Evolutionary conservation across 139 green algal species (phyloP).

Genomic region (Chlamydomonas incerta): DNA sequence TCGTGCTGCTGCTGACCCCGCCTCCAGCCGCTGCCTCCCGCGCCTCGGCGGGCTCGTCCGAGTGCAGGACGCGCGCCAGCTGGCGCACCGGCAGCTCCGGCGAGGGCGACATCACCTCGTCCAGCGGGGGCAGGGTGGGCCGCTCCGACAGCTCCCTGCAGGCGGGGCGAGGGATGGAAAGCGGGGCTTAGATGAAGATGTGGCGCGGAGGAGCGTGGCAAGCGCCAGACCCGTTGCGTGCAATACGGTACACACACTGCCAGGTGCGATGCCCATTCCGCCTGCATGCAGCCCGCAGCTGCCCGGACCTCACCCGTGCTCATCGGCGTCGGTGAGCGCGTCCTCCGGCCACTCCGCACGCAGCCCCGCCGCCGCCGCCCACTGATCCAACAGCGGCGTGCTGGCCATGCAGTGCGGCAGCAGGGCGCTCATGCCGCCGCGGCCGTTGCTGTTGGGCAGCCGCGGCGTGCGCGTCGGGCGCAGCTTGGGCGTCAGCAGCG

Average conservation of each 20-base stretch:
- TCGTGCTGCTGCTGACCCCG: too few species aligned
- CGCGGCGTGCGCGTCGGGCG: slow-evolving; percentile 20
- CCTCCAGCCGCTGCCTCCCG: background rate
- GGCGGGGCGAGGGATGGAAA: too few species aligned
- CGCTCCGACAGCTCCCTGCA: background rate
- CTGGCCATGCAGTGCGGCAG: background rate
- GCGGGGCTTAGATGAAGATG: too few species aligned
- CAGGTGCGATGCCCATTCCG: too few species aligned
- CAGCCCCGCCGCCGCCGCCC: background rate
- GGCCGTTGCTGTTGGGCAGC: background rate
- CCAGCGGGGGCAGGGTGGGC: background rate
- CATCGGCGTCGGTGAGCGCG: too few species aligned
- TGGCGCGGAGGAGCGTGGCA: too few species aligned
- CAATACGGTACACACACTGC: too few species aligned
- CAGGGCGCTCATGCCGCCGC: background rate
- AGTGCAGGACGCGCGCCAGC: slow-evolving; percentile 7
- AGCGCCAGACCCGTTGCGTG: too few species aligned
- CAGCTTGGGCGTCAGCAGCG: slow-evolving; percentile 10
- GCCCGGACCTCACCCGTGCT: too few species aligned
- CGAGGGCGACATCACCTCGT: slow-evolving; percentile 7
- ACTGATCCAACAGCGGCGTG: background rate
- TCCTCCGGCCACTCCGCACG: too few species aligned
- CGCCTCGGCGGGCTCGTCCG: background rate
- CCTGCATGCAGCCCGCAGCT: too few species aligned
- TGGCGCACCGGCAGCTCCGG: slow-evolving; percentile 1